Conservation (phyloP, 345 rosid genomes). For the Populus tremula region DNA sequence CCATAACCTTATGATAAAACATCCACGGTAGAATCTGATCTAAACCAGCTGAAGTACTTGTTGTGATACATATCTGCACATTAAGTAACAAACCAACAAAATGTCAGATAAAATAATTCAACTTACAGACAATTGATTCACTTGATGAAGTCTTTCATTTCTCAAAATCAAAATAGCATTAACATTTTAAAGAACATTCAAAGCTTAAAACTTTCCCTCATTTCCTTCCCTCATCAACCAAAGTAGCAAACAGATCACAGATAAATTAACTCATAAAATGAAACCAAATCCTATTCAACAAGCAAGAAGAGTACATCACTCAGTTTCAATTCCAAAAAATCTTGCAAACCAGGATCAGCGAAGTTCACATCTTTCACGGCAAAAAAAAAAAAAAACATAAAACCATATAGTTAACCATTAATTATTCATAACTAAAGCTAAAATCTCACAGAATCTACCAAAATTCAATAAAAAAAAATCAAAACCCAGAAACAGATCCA, state of each 20-base stretch:
- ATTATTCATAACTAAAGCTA: neutral
- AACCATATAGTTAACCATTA: neutral
- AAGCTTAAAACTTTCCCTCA: neutral
- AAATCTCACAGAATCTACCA: neutral
- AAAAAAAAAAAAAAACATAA: neutral
- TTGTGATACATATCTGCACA: slow-evolving; percentile 68
- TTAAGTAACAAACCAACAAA: neutral
- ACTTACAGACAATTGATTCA: neutral
- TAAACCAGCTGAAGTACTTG: slow-evolving; percentile 88
- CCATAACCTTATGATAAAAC: slow-evolving; percentile 82
- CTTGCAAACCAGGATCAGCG: neutral
- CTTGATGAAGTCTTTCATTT: neutral
- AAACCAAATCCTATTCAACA: neutral
- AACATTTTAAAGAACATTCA: neutral
- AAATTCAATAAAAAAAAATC: neutral
- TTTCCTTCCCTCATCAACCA: neutral
- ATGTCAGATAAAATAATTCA: neutral
- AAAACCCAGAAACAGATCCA: slow-evolving; percentile 12
- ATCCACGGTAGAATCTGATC: slow-evolving; percentile 87
- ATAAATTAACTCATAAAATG: neutral
- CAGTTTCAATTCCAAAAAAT: neutral
- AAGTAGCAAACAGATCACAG: neutral
- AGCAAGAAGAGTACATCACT: neutral
- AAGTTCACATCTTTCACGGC: neutral
- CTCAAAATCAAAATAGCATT: neutral